A percentile compares a stretch with the other conserved stretches of the same genome.
Conservation (phyloP, 2,329 filamentous ascomycete species). For the Sphaerostilbella broomeana region DNA sequence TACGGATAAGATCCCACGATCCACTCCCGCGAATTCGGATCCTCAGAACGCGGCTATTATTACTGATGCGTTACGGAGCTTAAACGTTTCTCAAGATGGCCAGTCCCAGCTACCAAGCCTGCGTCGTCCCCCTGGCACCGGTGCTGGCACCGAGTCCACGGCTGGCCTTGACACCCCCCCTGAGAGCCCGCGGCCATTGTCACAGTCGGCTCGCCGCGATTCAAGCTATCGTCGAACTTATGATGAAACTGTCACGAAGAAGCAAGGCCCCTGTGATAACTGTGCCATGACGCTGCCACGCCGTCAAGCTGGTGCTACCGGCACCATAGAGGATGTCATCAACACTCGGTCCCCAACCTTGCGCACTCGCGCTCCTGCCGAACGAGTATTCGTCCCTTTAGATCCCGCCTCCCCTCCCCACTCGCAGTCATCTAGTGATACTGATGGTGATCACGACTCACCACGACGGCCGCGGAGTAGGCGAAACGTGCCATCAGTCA, state of each 20-base stretch:
- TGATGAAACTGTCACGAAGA: constrained; percentile 58
- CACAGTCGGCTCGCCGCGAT: constrained; percentile 41
- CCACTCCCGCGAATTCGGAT: constrained; percentile 32
- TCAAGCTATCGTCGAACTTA: constrained; percentile 58
- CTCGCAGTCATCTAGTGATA: constrained; percentile 47
- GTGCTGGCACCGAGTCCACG: constrained; percentile 23
- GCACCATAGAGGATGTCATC: constrained; percentile 24
- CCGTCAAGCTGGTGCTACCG: constrained; percentile 24
- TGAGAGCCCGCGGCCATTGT: constrained; percentile 45
- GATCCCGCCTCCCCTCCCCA: constrained; percentile 44
- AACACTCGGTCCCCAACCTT: constrained; percentile 49
- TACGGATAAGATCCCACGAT: constrained; percentile 32
- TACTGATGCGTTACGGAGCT: constrained; percentile 41
- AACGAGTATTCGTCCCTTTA: constrained; percentile 46
- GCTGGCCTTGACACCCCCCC: constrained; percentile 50
- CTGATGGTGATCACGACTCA: constrained; percentile 44
- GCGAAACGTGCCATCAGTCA: constrained; percentile 38
- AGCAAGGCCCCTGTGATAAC: constrained; percentile 60
- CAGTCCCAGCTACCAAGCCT: constrained; percentile 38
- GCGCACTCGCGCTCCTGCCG: constrained; percentile 54
- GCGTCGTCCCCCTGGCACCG: constrained; percentile 33
- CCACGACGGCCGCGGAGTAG: constrained; percentile 32
- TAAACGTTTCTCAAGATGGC: constrained; percentile 40
- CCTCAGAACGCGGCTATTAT: constrained; percentile 34
- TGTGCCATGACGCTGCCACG: constrained; percentile 58